These are phyloP conservation scores for Trypanosoma mega DNA, from an alignment of 208 protist species.

Conservation along the genomic window DNA sequence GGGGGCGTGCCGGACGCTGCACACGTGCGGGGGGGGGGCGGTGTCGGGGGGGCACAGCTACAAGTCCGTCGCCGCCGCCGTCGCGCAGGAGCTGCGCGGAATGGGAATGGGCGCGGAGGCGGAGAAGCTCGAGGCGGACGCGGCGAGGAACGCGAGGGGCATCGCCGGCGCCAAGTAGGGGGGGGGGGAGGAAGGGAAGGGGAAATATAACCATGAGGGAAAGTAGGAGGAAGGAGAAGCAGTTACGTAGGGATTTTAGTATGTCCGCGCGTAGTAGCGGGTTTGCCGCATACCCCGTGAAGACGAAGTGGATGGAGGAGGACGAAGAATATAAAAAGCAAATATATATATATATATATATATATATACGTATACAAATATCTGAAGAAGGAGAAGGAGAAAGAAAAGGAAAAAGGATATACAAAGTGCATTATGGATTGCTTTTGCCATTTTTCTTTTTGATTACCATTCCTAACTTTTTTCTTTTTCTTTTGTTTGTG, in stretches of 20 bases:
- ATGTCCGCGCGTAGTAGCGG: neutral
- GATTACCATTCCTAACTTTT: constrained; percentile 2
- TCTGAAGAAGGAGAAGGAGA: neutral
- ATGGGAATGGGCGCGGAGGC: constrained; percentile 73
- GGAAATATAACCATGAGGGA: constrained; percentile 1
- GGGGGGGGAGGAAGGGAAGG: neutral
- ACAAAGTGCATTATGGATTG: constrained; percentile 8
- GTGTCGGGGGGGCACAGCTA: constrained; percentile 75
- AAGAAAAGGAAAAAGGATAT: constrained; percentile 9
- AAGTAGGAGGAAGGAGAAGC: neutral
- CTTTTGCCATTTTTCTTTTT: constrained; percentile 20
- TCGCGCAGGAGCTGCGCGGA: constrained; percentile 60
- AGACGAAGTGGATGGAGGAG: neutral
- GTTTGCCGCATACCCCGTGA: neutral
- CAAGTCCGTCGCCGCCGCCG: constrained; percentile 65
- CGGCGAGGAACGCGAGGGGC: constrained; percentile 55
- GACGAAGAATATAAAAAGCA: constrained; percentile 1
- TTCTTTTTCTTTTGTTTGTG: no score
- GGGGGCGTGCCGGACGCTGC: constrained; percentile 59
- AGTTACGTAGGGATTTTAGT: neutral
- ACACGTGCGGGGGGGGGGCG: constrained; percentile 52
- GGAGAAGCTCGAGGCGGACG: constrained; percentile 57
- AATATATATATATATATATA: constrained; percentile 4
- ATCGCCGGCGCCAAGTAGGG: constrained; percentile 38
- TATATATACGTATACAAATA: neutral